Conservation (phyloP, 768 basidiomycete species). For the Tylopilus felleus region DNA sequence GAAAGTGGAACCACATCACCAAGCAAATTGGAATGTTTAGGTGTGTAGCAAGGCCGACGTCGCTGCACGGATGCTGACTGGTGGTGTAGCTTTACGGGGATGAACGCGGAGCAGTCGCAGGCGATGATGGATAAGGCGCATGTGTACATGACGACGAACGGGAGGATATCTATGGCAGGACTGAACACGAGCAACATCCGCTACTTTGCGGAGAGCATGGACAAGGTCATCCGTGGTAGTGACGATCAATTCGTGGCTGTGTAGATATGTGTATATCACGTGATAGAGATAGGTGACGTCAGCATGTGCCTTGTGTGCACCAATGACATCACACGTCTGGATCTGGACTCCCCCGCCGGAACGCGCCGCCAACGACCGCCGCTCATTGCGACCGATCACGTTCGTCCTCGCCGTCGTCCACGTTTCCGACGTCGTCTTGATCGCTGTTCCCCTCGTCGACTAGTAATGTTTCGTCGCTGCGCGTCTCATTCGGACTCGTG, state of each 20-base stretch:
- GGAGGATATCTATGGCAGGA: conserved; percentile 93
- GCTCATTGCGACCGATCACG: conserved; percentile 21
- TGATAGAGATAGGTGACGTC: conserved; percentile 23
- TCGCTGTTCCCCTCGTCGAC: conserved; percentile 12
- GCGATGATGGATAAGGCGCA: conserved; percentile 69
- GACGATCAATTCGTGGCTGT: conserved; percentile 17
- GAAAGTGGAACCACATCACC: conserved; percentile 94
- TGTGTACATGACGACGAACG: conserved; percentile 82
- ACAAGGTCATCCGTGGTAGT: conserved; percentile 59
- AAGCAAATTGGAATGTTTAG: conserved; percentile 99
- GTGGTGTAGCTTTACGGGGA: conserved; percentile 72
- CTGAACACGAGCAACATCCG: conserved; percentile 76
- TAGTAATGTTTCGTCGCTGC: conserved; percentile 10
- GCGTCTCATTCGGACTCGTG: conserved; percentile 15
- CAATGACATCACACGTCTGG: conserved; percentile 30
- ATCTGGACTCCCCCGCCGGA: conserved; percentile 28
- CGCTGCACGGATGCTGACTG: conserved; percentile 9
- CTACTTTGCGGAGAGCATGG: conserved; percentile 70
- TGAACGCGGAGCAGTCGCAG: conserved; percentile 63
- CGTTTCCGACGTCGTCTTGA: conserved; percentile 16
- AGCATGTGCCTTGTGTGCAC: conserved; percentile 15
- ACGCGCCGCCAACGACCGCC: conserved; percentile 25
- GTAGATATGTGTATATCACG: conserved; percentile 4
- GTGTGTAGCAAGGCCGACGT: conserved; percentile 36
- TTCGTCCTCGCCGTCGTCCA: conserved; percentile 18